phyloP scores from a whole-genome alignment of 2,329 filamentous ascomycete genomes.

The Hirsutella minnesotensis region DNA sequence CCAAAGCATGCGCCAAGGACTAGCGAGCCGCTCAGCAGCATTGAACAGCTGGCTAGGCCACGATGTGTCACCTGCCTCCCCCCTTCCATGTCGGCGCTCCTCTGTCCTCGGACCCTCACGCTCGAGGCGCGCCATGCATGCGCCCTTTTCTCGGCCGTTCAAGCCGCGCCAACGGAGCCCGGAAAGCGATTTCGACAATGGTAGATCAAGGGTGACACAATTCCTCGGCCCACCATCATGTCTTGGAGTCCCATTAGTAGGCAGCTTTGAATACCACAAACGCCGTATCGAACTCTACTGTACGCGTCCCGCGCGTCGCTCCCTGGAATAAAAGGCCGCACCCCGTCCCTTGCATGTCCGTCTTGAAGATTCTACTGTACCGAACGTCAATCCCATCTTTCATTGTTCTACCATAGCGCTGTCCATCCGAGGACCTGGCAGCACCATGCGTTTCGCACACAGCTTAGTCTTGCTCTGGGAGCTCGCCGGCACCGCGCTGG shows the following conservation, averaged over 20 bases:
- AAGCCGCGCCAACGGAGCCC: too few species aligned
- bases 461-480: slow-evolving; percentile 4
- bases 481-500: slow-evolving; percentile 3
- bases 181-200: too few species aligned
- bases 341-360: background rate
- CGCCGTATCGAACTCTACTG: background rate
- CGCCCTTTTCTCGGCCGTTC: background rate
- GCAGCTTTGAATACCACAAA: background rate
- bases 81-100: background rate
- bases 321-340: background rate
- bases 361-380: background rate
- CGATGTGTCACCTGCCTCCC: background rate
- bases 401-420: background rate
- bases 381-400: background rate
- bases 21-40: background rate
- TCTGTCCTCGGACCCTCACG: background rate
- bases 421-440: background rate
- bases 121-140: background rate
- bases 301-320: background rate
- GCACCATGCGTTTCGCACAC: slow-evolving; percentile 6
- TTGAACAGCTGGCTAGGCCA: background rate
- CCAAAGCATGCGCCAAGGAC: background rate
- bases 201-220: background rate
- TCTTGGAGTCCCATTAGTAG: background rate
- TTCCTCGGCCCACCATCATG: background rate